Evolutionary conservation across 2,329 filamentous ascomycete genomes (phyloP).

Genomic region (Zasmidium angulare): DNA sequence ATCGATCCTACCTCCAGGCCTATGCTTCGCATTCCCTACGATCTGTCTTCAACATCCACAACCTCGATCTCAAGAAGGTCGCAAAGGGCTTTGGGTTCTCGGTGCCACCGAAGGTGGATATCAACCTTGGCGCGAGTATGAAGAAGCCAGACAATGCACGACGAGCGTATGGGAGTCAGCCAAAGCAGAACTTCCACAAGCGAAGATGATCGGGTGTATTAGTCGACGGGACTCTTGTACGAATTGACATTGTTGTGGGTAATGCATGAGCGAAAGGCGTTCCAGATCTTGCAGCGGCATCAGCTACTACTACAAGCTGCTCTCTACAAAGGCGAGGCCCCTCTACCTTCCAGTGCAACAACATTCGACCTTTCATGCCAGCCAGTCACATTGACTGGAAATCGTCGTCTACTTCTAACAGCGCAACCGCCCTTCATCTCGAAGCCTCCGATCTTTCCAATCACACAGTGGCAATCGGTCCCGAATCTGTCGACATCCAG

Average conservation of each 20-base stretch:
- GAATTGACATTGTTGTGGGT: neutral
- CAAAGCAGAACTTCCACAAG: slow-evolving; percentile 52
- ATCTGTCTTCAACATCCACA: slow-evolving; percentile 81
- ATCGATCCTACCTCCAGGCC: slow-evolving; percentile 88
- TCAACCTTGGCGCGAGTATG: slow-evolving; percentile 75
- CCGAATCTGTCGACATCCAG: too few relatives aligned
- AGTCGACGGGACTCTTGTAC: neutral
- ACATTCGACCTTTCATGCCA: too few relatives aligned
- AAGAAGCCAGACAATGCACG: slow-evolving; percentile 70
- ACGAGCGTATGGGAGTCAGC: slow-evolving; percentile 76
- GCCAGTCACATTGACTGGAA: too few relatives aligned
- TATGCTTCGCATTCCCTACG: slow-evolving; percentile 85
- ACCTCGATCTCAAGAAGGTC: slow-evolving; percentile 78
- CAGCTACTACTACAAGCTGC: too few relatives aligned
- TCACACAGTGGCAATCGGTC: too few relatives aligned
- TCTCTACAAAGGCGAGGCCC: too few relatives aligned
- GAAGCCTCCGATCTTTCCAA: too few relatives aligned
- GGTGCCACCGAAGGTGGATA: slow-evolving; percentile 74
- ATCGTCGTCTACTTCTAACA: too few relatives aligned
- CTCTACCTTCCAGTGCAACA: too few relatives aligned
- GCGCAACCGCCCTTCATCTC: too few relatives aligned
- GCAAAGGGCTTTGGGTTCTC: slow-evolving; percentile 81
- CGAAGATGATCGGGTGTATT: neutral
- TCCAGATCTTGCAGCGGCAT: too few relatives aligned
- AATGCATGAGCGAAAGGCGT: neutral